These are phyloP conservation scores for Litchi chinensis DNA, from an alignment of 345 rosid genomes.

Conservation along the genomic window DNA sequence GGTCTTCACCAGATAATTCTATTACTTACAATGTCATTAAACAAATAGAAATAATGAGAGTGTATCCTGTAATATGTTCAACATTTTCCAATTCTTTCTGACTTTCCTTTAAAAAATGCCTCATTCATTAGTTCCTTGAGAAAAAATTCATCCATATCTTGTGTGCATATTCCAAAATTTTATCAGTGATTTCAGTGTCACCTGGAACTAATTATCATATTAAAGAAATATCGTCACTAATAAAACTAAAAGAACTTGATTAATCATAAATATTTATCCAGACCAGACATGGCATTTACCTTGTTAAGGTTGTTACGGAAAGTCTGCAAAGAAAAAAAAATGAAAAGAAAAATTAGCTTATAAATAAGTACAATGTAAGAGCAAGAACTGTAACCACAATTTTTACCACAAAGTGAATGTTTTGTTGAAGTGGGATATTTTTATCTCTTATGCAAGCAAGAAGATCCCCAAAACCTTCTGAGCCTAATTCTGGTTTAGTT, in stretches of 20 bases:
- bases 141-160: neutral
- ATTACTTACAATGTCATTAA: neutral
- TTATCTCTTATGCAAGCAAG: conserved; percentile 85
- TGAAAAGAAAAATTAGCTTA: conserved; percentile 29
- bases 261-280: neutral
- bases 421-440: conserved; percentile 66
- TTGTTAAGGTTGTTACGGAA: conserved; percentile 93
- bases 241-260: neutral
- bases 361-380: conserved; percentile 8
- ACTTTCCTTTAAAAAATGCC: neutral
- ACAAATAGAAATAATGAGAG: neutral
- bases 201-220: neutral
- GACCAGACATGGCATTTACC: conserved; percentile 47
- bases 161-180: neutral
- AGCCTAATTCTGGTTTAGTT: conserved; percentile 71
- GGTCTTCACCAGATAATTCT: neutral
- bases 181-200: neutral
- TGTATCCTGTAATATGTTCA: neutral
- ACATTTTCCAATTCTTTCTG: neutral
- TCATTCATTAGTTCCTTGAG: neutral
- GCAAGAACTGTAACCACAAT: conserved; percentile 19
- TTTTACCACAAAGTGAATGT: conserved; percentile 97
- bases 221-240: neutral
- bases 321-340: conserved; percentile 50
- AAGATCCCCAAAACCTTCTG: conserved; percentile 86